Base-by-base conservation (phyloP, 352 stramenopile genomes). In the Globisporangium nunn region DNA sequence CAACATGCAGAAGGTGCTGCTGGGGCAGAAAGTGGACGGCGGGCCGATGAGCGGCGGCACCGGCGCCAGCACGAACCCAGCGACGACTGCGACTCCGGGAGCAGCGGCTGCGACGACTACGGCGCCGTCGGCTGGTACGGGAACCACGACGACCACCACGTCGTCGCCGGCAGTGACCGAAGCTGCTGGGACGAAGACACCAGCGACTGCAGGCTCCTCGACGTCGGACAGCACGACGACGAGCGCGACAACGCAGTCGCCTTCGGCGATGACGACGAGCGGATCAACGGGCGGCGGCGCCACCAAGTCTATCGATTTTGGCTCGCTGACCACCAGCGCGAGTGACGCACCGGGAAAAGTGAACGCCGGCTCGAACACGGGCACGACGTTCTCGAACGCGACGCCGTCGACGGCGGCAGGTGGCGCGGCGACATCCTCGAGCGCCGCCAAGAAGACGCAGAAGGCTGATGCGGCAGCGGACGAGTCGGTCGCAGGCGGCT, bases 1-100 rank as follows among this genome's bases (percentile, higher is more conserved):
- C 29, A 62, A 75, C 56, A 76, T 85, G 59, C 71, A 86, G 52
- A 75, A 75, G 46, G 63, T 72, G 30, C 59, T 89, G 31, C 62
- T 76, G 45, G 72, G 40, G 56, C 70, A 61, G 67, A 61, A 6
- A 6, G 49, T 59, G 5, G 55, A 66, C 17, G 70, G 43, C 57
- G 69, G 31, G 59, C 60, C 44, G 55, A 56, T 7, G 15, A 54
- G 53, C 14, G 59, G 59, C 17, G 59, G 59, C 17, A 58, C 48
- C 4, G 54, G 31, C 35, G 29, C 47, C 2, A 66, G 18, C 33
- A 61, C 54, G 15, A 61, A 66, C 62, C 62, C 23, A 6, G 53
- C 29, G 8, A 50, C 49, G 2, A 49, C 50, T 14, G 46, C 55
- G 28, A 12, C 39, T 6, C 59, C 53, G 12, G n/a, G 50, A 4